phyloP scores from a whole-genome alignment of 768 basidiomycete genomes.

The Leccinum disarticulatum region DNA sequence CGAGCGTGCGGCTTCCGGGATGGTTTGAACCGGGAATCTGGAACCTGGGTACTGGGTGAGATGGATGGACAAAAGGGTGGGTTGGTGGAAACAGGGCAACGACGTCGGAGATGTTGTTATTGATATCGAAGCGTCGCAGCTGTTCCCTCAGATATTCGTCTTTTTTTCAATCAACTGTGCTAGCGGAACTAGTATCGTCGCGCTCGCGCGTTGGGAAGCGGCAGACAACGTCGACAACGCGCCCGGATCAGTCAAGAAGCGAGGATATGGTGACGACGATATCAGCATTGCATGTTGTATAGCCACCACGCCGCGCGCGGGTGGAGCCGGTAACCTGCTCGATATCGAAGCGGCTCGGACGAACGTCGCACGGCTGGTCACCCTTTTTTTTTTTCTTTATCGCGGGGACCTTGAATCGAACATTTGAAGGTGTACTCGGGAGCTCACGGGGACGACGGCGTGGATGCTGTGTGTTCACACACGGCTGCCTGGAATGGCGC shows the following conservation, averaged over 20 bases:
- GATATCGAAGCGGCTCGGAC: not conserved
- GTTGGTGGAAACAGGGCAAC: not conserved
- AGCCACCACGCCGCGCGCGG: not conserved
- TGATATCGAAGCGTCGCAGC: not conserved
- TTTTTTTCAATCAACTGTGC: not conserved
- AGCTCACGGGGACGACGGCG: not conserved
- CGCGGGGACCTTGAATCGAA: not conserved
- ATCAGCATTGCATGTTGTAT: not conserved
- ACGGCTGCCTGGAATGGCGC: not conserved
- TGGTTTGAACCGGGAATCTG: constrained; percentile 5
- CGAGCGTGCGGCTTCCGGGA: not conserved
- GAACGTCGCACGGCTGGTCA: not conserved
- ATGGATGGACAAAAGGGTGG: not conserved
- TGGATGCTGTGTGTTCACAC: not conserved
- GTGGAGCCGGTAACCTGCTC: not conserved
- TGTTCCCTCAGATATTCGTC: not conserved
- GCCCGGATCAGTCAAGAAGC: not conserved
- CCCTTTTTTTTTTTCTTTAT: not conserved
- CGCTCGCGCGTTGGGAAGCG: not conserved
- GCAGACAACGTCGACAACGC: not conserved
- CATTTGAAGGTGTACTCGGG: not conserved
- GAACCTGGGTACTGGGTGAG: not conserved
- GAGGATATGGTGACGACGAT: not conserved
- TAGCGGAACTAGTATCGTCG: not conserved
- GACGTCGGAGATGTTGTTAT: not conserved